These are phyloP conservation scores for Glaciozyma antarctica DNA, from an alignment of 768 basidiomycete genomes.

Conservation along the genomic window DNA sequence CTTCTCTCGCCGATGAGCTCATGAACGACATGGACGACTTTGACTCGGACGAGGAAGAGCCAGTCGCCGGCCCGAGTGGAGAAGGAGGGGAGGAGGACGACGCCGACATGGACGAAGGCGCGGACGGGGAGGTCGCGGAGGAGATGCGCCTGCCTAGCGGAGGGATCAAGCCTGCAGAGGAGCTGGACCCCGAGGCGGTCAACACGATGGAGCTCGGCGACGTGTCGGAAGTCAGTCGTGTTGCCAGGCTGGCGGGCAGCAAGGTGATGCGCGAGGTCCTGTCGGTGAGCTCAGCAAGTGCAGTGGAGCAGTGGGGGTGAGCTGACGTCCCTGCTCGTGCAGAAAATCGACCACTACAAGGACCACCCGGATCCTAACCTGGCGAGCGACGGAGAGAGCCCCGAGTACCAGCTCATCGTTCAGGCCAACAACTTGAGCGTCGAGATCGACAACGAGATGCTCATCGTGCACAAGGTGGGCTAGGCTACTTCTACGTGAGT, in stretches of 20 bases:
- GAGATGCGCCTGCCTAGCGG: constrained; percentile 47
- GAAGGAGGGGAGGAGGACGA: constrained; percentile 48
- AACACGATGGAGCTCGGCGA: constrained; percentile 81
- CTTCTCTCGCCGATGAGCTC: constrained; percentile 71
- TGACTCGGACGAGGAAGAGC: constrained; percentile 40
- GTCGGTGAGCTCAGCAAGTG: constrained; percentile 46
- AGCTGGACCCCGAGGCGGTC: constrained; percentile 87
- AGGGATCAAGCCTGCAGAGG: constrained; percentile 86
- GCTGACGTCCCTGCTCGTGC: background rate
- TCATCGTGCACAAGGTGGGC: constrained; percentile 85
- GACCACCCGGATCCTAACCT: constrained; percentile 67
- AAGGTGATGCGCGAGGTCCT: constrained; percentile 80
- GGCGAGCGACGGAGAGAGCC: constrained; percentile 74
- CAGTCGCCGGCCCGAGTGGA: background rate
- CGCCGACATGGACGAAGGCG: constrained; percentile 52
- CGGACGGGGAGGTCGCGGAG: constrained; percentile 44
- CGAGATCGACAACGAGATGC: constrained; percentile 94
- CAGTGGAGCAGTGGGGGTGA: too few relatives aligned
- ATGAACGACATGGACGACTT: constrained; percentile 57
- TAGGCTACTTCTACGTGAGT: background rate
- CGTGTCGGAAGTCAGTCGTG: constrained; percentile 74
- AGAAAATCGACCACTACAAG: constrained; percentile 87
- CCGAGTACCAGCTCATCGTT: constrained; percentile 92
- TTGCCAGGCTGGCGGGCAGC: constrained; percentile 81
- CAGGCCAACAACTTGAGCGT: constrained; percentile 96